Evolutionary conservation across 2,329 filamentous ascomycete genomes (phyloP).

Genomic region (Plectosphaerella cucumerina): DNA sequence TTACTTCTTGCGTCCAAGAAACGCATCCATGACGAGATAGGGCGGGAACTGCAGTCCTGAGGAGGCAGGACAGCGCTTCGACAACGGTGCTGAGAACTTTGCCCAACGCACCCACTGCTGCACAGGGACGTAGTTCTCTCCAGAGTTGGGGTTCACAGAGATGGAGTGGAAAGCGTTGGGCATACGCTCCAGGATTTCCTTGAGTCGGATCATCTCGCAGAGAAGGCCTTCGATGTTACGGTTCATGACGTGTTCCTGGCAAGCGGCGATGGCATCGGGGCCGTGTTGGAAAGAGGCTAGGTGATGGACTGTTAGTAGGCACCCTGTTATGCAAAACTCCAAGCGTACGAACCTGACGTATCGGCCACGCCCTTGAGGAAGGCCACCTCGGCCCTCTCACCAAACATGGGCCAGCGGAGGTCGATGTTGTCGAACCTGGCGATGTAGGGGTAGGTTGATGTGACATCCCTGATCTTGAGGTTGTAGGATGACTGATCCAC

Average conservation of each 20-base stretch:
- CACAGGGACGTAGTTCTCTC: slow-evolving; percentile 44
- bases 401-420: slow-evolving; percentile 51
- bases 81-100: slow-evolving; percentile 46
- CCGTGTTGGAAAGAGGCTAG: slow-evolving; percentile 44
- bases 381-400: slow-evolving; percentile 45
- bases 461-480: slow-evolving; percentile 42
- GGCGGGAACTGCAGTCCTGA: slow-evolving; percentile 49
- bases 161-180: slow-evolving; percentile 51
- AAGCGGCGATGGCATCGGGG: slow-evolving; percentile 46
- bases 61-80: slow-evolving; percentile 44
- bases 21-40: slow-evolving; percentile 51
- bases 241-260: slow-evolving; percentile 51
- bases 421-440: slow-evolving; percentile 50
- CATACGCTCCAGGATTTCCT: slow-evolving; percentile 49
- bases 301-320: too few relatives aligned
- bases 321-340: too few relatives aligned
- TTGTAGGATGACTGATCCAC: slow-evolving; percentile 52
- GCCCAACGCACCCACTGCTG: slow-evolving; percentile 47
- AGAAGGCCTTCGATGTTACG: slow-evolving; percentile 45
- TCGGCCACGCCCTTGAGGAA: slow-evolving; percentile 47
- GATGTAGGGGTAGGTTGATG: slow-evolving; percentile 44
- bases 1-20: slow-evolving; percentile 38
- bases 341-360: slow-evolving; percentile 20
- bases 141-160: slow-evolving; percentile 46
- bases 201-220: slow-evolving; percentile 44